These are phyloP conservation scores for Vigna angularis DNA, from an alignment of 306 rosid species.

Conservation along the genomic window DNA sequence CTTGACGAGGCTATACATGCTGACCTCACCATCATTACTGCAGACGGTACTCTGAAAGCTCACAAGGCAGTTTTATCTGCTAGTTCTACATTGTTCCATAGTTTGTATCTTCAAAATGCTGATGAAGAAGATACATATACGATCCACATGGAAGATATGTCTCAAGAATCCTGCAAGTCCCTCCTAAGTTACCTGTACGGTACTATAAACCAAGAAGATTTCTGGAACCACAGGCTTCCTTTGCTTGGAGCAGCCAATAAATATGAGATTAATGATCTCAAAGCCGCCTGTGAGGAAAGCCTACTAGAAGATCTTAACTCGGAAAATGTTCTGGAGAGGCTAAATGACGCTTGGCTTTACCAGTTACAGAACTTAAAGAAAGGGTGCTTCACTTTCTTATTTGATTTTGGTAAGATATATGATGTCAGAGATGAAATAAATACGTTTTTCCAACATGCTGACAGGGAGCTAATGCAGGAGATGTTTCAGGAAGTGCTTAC, in stretches of 20 bases:
- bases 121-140: constrained; percentile 63
- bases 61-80: constrained; percentile 79
- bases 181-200: constrained; percentile 74
- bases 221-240: constrained; percentile 78
- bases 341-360: constrained; percentile 76
- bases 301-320: constrained; percentile 81
- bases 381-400: constrained; percentile 72
- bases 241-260: constrained; percentile 76
- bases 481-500: constrained; percentile 84
- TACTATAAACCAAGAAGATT: constrained; percentile 73
- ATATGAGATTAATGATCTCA: constrained; percentile 62
- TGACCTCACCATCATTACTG: constrained; percentile 65
- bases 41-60: constrained; percentile 67
- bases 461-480: constrained; percentile 68
- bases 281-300: constrained; percentile 82
- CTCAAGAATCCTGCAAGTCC: constrained; percentile 64
- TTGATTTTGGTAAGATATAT: constrained; percentile 77
- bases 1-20: constrained; percentile 71
- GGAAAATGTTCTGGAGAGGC: constrained; percentile 69
- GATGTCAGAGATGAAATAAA: constrained; percentile 68
- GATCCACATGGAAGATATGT: constrained; percentile 73
- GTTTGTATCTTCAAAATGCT: constrained; percentile 59
- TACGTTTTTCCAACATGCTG: constrained; percentile 63
- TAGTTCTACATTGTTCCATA: constrained; percentile 66
- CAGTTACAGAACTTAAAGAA: constrained; percentile 70